Percentiles rank a stretch among this genome's conserved stretches.
These are phyloP conservation scores for Umbilicaria muhlenbergii DNA, from an alignment of 495 filamentous ascomycete genomes.

Conservation along the genomic window DNA sequence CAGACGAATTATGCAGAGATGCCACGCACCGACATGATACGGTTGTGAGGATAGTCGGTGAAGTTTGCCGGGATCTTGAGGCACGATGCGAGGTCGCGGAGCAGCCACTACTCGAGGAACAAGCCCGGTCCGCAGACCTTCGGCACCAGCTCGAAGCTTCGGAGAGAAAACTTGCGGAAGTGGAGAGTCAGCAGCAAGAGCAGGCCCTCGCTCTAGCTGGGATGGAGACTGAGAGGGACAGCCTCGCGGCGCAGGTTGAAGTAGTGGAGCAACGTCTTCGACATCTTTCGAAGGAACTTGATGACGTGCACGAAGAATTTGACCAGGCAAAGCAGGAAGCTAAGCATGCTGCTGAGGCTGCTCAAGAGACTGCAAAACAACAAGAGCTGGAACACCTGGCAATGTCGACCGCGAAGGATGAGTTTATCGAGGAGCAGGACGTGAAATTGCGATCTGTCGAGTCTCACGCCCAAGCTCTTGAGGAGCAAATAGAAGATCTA, in stretches of 20 bases:
- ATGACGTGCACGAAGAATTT: slow-evolving; percentile 6
- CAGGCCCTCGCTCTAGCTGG: slow-evolving; percentile 11
- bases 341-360: neutral
- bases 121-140: slow-evolving; percentile 26
- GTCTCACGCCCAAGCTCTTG: neutral
- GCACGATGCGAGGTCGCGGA: slow-evolving; percentile 34
- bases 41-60: slow-evolving; percentile 31
- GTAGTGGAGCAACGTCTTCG: slow-evolving; percentile 12
- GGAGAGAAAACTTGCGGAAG: slow-evolving; percentile 15
- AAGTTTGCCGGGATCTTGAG: slow-evolving; percentile 39
- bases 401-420: slow-evolving; percentile 29
- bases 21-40: slow-evolving; percentile 21
- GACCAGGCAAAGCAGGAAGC: slow-evolving; percentile 3
- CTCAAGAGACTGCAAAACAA: slow-evolving; percentile 17
- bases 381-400: slow-evolving; percentile 29
- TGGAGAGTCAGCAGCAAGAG: slow-evolving; percentile 15
- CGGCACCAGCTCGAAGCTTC: slow-evolving; percentile 13
- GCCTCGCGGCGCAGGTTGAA: slow-evolving; percentile 18
- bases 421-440: slow-evolving; percentile 20
- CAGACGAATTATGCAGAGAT: slow-evolving; percentile 20
- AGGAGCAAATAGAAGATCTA: neutral
- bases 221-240: slow-evolving; percentile 18
- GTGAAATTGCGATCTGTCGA: too few relatives aligned
- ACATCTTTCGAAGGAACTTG: slow-evolving; percentile 17
- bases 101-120: slow-evolving; percentile 28